These are phyloP conservation scores for Aspergillus tanneri DNA, from an alignment of 2,329 filamentous ascomycete genomes.

Conservation along the genomic window DNA sequence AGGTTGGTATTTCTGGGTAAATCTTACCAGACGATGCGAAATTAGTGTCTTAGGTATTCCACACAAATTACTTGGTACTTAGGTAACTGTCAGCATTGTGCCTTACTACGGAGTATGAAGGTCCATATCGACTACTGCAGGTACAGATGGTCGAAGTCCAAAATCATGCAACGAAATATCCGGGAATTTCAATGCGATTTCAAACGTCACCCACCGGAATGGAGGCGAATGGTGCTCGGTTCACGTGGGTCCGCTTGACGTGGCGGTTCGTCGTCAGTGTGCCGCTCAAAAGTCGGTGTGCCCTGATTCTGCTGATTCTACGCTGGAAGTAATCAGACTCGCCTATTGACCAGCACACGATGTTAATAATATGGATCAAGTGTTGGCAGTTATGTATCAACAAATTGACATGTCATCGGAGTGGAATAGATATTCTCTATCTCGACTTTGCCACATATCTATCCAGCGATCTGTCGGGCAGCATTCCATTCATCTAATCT, in stretches of 20 bases:
- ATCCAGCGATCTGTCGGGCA: background rate
- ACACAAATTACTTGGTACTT: too few relatives aligned
- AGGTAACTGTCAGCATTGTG: too few relatives aligned
- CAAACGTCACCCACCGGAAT: too few relatives aligned
- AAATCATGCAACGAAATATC: too few relatives aligned
- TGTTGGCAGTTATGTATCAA: background rate
- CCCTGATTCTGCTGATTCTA: background rate
- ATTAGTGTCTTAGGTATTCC: too few relatives aligned
- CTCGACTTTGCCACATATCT: background rate
- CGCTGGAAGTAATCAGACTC: background rate
- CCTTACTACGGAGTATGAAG: too few relatives aligned
- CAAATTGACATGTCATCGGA: background rate
- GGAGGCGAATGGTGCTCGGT: background rate
- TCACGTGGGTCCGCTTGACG: background rate
- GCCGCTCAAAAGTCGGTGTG: background rate
- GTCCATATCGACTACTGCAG: too few relatives aligned
- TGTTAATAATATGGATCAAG: background rate
- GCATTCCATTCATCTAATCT: constrained; percentile 13
- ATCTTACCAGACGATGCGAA: too few relatives aligned
- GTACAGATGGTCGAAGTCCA: too few relatives aligned
- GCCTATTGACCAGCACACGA: background rate
- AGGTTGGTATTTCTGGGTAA: too few relatives aligned
- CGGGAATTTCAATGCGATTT: too few relatives aligned
- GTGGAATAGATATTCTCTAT: too few relatives aligned
- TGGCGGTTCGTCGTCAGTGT: background rate